These are phyloP conservation scores for Lantana camara DNA, from an alignment of 257 asterid genomes.

Conservation along the genomic window DNA sequence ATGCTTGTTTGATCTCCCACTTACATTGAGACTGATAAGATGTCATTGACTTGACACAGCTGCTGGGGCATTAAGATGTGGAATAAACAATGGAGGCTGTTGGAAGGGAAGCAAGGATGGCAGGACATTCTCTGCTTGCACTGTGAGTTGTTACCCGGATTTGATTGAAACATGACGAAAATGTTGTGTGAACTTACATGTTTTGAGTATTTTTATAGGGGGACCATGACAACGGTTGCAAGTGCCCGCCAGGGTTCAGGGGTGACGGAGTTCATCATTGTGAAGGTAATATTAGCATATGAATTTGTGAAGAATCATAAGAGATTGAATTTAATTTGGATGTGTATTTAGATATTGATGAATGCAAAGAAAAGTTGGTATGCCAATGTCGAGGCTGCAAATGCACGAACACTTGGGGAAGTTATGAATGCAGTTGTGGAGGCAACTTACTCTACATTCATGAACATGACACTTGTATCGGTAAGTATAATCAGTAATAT, in stretches of 20 bases:
- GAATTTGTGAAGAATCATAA: neutral
- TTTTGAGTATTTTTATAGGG: slow-evolving; percentile 46
- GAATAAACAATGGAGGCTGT: slow-evolving; percentile 84
- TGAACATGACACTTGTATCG: slow-evolving; percentile 49
- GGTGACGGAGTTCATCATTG: slow-evolving; percentile 86
- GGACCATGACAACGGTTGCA: slow-evolving; percentile 69
- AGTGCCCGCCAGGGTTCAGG: slow-evolving; percentile 89
- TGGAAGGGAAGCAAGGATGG: slow-evolving; percentile 75
- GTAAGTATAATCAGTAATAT: slow-evolving; percentile 26
- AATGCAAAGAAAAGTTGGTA: slow-evolving; percentile 58
- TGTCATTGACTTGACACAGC: slow-evolving; percentile 50
- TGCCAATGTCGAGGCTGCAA: slow-evolving; percentile 56
- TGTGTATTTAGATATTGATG: slow-evolving; percentile 63
- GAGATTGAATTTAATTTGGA: neutral
- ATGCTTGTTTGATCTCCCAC: no score
- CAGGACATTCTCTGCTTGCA: slow-evolving; percentile 75
- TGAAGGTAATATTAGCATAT: slow-evolving; percentile 52
- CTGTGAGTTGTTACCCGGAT: slow-evolving; percentile 49
- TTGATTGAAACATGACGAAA: neutral
- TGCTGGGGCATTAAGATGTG: slow-evolving; percentile 85
- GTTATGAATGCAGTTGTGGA: slow-evolving; percentile 49
- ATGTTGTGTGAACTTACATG: neutral
- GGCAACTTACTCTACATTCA: slow-evolving; percentile 42
- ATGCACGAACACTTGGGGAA: slow-evolving; percentile 62
- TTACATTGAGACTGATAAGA: no score